Percentiles rank a stretch among this genome's conserved stretches.
phyloP scores from a whole-genome alignment of 2,329 filamentous ascomycete genomes.

The Phyllosticta citrichinensis region DNA sequence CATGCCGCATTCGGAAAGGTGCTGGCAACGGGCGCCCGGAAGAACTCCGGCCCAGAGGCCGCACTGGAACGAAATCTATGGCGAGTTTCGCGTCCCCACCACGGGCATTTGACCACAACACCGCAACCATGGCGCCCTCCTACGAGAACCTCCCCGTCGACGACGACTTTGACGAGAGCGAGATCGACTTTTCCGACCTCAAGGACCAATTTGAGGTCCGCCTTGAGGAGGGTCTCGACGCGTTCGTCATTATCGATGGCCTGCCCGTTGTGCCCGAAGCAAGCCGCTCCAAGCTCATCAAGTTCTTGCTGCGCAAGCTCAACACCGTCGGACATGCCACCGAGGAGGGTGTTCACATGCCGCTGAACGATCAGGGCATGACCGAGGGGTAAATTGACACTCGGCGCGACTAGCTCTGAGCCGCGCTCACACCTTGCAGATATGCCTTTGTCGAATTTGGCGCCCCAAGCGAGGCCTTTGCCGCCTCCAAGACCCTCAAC shows the following conservation, averaged over 20 bases:
- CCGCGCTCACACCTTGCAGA: slow-evolving; percentile 35
- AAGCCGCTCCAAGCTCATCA: slow-evolving; percentile 86
- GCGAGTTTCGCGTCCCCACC: slow-evolving; percentile 11
- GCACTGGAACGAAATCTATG: slow-evolving; percentile 8
- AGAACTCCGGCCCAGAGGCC: neutral
- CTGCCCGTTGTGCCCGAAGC: slow-evolving; percentile 82
- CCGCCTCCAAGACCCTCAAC: slow-evolving; percentile 82
- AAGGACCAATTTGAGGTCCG: slow-evolving; percentile 92
- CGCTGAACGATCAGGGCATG: slow-evolving; percentile 75
- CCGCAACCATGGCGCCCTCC: slow-evolving; percentile 72
- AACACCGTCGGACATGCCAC: slow-evolving; percentile 73
- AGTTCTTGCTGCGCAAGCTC: slow-evolving; percentile 91
- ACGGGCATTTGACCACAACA: slow-evolving; percentile 4
- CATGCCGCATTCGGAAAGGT: slow-evolving; percentile 1
- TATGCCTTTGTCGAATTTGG: slow-evolving; percentile 98
- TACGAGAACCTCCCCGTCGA: slow-evolving; percentile 89
- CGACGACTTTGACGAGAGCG: slow-evolving; percentile 84
- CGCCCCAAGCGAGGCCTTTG: slow-evolving; percentile 77
- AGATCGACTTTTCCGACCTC: slow-evolving; percentile 91
- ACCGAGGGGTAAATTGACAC: slow-evolving; percentile 66
- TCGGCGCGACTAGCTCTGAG: neutral
- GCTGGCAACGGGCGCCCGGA: neutral
- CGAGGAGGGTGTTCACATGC: slow-evolving; percentile 90
- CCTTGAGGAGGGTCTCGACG: slow-evolving; percentile 89
- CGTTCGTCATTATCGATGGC: slow-evolving; percentile 93